A percentile compares a stretch with the other conserved stretches of the same genome.
These are phyloP conservation scores for Cochlearia excelsa DNA, from an alignment of 345 rosid genomes.

Conservation along the genomic window DNA sequence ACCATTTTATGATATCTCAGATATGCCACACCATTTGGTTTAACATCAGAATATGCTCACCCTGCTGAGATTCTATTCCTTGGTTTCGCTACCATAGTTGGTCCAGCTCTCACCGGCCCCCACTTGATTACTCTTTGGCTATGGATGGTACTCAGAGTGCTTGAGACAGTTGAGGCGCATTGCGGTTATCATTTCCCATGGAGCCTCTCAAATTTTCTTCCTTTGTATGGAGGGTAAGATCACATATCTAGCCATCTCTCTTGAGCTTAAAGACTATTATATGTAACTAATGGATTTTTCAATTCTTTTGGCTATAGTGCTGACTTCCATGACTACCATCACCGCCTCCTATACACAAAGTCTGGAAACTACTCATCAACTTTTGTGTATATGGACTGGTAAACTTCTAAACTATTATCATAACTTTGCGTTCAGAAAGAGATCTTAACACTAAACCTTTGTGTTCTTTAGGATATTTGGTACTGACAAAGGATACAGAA, in stretches of 20 bases:
- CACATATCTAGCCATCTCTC: conserved; percentile 5
- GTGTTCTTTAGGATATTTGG: conserved; percentile 72
- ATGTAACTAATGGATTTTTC: background rate
- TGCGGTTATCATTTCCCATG: conserved; percentile 99
- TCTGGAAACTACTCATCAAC: conserved; percentile 97
- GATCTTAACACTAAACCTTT: background rate
- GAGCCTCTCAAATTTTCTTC: conserved; percentile 92
- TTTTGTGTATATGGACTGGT: conserved; percentile 97
- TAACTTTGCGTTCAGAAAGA: conserved; percentile 1
- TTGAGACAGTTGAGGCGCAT: conserved; percentile 98
- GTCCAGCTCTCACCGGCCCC: conserved; percentile 97
- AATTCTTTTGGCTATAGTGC: conserved; percentile 46
- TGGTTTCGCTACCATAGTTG: conserved; percentile 93
- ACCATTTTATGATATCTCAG: conserved; percentile 39
- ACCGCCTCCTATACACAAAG: conserved; percentile 90
- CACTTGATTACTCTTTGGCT: conserved; percentile 90
- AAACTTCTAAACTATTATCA: conserved; percentile 26
- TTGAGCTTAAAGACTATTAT: background rate
- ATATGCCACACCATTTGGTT: conserved; percentile 97
- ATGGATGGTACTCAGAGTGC: conserved; percentile 94
- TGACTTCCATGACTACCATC: conserved; percentile 99
- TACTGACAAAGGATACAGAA: conserved; percentile 91
- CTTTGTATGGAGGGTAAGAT: conserved; percentile 93
- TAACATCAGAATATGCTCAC: conserved; percentile 99
- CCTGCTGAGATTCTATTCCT: conserved; percentile 97